phyloP scores from a whole-genome alignment of 2,329 filamentous ascomycete genomes.

The Phialemonium atrogriseum region DNA sequence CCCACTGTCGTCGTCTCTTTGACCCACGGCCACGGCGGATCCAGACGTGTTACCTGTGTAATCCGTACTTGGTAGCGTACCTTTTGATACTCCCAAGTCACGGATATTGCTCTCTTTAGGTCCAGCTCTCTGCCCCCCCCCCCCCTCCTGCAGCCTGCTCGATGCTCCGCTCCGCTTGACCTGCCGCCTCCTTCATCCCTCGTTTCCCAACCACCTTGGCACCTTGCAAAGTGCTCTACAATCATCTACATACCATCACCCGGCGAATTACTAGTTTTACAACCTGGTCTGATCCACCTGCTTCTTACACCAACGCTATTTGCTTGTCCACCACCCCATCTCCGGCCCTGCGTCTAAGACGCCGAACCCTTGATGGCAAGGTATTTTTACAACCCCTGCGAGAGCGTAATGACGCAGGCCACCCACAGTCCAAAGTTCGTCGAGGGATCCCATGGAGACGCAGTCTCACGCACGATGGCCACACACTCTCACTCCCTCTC shows the following conservation, averaged over 20 bases:
- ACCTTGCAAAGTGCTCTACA: slow-evolving; percentile 1
- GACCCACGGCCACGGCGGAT: no score
- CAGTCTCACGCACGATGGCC: slow-evolving; percentile 18
- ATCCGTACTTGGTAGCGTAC: no score
- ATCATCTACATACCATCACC: neutral
- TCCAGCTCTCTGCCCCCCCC: no score
- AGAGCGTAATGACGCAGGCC: slow-evolving; percentile 24
- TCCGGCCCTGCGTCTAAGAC: slow-evolving; percentile 14
- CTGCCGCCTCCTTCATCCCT: slow-evolving; percentile 9
- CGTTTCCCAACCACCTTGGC: neutral
- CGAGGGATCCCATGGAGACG: slow-evolving; percentile 21
- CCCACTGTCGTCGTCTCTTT: no score
- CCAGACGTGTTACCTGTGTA: no score
- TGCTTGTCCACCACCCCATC: slow-evolving; percentile 15
- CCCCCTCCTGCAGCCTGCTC: slow-evolving; percentile 1
- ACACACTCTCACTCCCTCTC: slow-evolving; percentile 12
- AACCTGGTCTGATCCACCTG: slow-evolving; percentile 13
- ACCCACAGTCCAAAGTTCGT: slow-evolving; percentile 16
- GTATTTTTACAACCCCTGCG: slow-evolving; percentile 18
- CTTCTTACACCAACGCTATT: slow-evolving; percentile 5
- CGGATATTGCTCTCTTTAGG: no score
- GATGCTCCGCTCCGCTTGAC: slow-evolving; percentile 18
- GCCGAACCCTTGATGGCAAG: slow-evolving; percentile 15
- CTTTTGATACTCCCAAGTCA: no score
- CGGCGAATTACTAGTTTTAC: slow-evolving; percentile 6